Conservation (phyloP, 345 rosid species). For the Ailanthus altissimus region DNA sequence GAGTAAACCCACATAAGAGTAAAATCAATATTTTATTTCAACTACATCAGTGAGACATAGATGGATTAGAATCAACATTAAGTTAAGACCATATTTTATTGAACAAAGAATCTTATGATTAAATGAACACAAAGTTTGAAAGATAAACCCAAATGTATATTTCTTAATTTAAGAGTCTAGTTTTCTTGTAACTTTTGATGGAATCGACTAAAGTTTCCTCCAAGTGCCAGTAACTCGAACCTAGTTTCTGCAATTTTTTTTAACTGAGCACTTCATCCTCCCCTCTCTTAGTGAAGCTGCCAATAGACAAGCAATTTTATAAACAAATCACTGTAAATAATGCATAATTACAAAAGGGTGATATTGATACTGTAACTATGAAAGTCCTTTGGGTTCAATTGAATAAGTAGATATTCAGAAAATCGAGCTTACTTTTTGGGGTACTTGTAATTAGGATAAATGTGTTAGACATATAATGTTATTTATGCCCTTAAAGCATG, state of each 20-base stretch:
- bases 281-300: slow-evolving; percentile 40
- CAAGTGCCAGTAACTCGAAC: slow-evolving; percentile 55
- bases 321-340: not conserved
- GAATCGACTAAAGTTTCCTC: slow-evolving; percentile 68
- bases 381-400: no score
- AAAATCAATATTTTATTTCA: not conserved
- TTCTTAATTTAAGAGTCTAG: slow-evolving; percentile 44
- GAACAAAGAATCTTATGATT: not conserved
- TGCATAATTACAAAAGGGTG: not conserved
- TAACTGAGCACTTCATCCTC: slow-evolving; percentile 34
- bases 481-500: no score
- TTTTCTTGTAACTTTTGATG: slow-evolving; percentile 49
- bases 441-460: slow-evolving; percentile 56
- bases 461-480: no score
- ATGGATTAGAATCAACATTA: not conserved
- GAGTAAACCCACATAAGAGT: not conserved
- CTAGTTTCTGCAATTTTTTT: slow-evolving; percentile 49
- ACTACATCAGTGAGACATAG: not conserved
- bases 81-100: not conserved
- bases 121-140: not conserved
- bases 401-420: no score
- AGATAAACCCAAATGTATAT: not conserved
- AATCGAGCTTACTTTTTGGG: slow-evolving; percentile 45
- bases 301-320: slow-evolving; percentile 26
- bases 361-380: not conserved